Evolutionary conservation across 768 basidiomycete species (phyloP).

Genomic region (Multifurca ochricompacta): DNA sequence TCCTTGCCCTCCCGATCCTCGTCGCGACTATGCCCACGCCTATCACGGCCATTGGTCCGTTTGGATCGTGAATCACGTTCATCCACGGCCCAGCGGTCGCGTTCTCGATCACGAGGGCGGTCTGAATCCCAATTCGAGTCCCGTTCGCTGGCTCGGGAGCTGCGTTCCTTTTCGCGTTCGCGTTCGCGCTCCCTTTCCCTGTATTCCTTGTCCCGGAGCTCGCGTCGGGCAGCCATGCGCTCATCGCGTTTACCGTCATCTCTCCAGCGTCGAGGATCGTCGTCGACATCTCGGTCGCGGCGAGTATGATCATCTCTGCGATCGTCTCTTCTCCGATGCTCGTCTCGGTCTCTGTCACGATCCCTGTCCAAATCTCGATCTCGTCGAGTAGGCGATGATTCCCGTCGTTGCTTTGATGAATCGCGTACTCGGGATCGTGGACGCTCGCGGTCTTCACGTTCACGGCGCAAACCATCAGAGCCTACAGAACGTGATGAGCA

Average conservation of each 20-base stretch:
- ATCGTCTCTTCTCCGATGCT: constrained; percentile 37
- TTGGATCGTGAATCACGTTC: constrained; percentile 63
- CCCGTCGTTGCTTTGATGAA: constrained; percentile 52
- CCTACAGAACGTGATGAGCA: constrained; percentile 29
- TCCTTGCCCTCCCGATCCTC: constrained; percentile 38
- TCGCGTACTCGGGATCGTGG: constrained; percentile 59
- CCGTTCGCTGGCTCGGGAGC: constrained; percentile 31
- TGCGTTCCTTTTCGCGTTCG: constrained; percentile 36
- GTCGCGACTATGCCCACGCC: constrained; percentile 43
- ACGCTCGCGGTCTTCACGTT: constrained; percentile 57
- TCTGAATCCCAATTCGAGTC: constrained; percentile 22
- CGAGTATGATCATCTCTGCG: constrained; percentile 33
- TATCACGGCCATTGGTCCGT: constrained; percentile 51
- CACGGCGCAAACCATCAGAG: constrained; percentile 46
- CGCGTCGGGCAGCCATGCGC: constrained; percentile 54
- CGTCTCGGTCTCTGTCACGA: constrained; percentile 25
- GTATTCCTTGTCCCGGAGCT: constrained; percentile 35
- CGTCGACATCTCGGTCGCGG: constrained; percentile 40
- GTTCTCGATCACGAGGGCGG: constrained; percentile 31
- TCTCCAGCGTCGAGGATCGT: constrained; percentile 70
- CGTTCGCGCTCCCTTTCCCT: constrained; percentile 33
- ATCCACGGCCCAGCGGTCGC: constrained; percentile 51
- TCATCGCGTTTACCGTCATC: constrained; percentile 81
- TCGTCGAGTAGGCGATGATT: constrained; percentile 40
- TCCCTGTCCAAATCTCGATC: constrained; percentile 32